Conservation (phyloP, 208 protist genomes). For the Tritrichomonas musculus region DNA sequence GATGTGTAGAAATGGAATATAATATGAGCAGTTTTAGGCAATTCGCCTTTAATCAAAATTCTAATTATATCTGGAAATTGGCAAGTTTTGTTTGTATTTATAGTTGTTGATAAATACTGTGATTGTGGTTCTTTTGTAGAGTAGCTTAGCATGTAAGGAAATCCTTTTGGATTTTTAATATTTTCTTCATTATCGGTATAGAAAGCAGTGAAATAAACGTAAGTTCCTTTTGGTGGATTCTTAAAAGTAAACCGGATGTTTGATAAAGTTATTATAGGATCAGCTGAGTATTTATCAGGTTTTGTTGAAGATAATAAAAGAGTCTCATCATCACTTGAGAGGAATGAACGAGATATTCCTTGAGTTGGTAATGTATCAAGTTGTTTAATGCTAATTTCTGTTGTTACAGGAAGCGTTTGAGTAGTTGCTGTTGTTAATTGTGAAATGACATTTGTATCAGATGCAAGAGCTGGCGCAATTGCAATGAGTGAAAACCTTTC, state of each 20-base stretch:
- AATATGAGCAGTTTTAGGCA: neutral
- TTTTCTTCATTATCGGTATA: neutral
- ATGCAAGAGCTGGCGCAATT: no score
- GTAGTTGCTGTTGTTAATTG: no score
- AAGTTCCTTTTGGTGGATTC: neutral
- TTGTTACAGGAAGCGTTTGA: no score
- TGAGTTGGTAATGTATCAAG: no score
- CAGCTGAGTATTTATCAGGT: no score
- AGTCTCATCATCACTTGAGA: no score
- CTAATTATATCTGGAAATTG: neutral
- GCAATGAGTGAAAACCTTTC: no score
- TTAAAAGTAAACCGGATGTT: slow-evolving; percentile 22
- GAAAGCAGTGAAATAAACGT: neutral
- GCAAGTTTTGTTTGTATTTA: neutral
- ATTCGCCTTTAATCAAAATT: neutral
- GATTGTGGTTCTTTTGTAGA: no score
- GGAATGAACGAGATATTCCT: no score
- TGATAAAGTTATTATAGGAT: neutral
- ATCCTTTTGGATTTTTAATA: neutral
- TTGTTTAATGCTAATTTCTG: no score
- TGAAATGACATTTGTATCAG: no score
- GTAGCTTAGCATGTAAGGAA: neutral
- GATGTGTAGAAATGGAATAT: neutral
- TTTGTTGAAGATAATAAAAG: no score
- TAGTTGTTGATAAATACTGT: neutral